Evolutionary conservation across 352 stramenopile species (phyloP).

Genomic region (Phytophthora parvispora): DNA sequence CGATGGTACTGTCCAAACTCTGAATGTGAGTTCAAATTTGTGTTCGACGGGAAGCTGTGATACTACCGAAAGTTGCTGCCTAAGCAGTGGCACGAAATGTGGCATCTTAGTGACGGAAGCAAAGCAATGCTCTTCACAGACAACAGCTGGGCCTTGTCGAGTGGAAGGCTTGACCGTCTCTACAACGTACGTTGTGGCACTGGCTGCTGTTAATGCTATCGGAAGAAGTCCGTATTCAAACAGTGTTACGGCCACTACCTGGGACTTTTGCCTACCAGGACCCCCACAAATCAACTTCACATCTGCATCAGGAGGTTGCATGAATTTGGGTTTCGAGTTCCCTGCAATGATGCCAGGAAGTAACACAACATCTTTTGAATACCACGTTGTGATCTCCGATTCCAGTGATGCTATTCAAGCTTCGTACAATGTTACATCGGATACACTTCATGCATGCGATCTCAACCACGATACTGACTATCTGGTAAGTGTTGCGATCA

Average conservation of each 20-base stretch:
- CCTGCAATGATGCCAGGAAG: slow-evolving; percentile 37
- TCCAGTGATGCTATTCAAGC: not conserved
- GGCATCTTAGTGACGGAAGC: slow-evolving; percentile 18
- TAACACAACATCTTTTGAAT: slow-evolving; percentile 30
- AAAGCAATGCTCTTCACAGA: slow-evolving; percentile 15
- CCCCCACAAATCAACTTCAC: slow-evolving; percentile 31
- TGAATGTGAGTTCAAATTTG: not conserved
- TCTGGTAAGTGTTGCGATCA: slow-evolving; percentile 20
- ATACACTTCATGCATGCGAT: slow-evolving; percentile 13
- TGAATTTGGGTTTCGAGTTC: not conserved
- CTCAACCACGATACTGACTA: slow-evolving; percentile 42
- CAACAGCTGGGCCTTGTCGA: slow-evolving; percentile 12
- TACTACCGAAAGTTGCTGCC: slow-evolving; percentile 23
- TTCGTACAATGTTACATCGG: not conserved
- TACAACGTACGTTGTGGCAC: slow-evolving; percentile 39
- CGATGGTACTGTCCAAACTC: not conserved
- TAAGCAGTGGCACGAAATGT: slow-evolving; percentile 24
- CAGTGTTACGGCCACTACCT: slow-evolving; percentile 14
- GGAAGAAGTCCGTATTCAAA: slow-evolving; percentile 40
- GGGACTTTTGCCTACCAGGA: slow-evolving; percentile 30
- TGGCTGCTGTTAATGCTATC: slow-evolving; percentile 44
- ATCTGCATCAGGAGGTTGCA: slow-evolving; percentile 26
- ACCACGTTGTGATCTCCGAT: slow-evolving; percentile 16
- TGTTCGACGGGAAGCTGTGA: slow-evolving; percentile 23
- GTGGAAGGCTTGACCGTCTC: slow-evolving; percentile 36